Evolutionary conservation across 2,329 filamentous ascomycete species (phyloP).

Genomic region (Diaporthe caulivora): DNA sequence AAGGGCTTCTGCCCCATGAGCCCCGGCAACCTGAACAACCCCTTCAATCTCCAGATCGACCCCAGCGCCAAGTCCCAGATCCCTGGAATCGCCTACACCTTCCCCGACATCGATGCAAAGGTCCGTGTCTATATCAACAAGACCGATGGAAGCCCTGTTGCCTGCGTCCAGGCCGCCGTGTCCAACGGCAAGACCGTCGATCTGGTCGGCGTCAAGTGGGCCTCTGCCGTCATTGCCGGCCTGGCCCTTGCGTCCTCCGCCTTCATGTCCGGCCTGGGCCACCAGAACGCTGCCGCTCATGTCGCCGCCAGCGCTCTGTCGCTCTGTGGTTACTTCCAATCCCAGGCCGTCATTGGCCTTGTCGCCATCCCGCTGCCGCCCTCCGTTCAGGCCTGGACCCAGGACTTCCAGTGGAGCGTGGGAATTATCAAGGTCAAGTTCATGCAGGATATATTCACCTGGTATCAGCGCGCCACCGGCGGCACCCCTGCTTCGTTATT

Average conservation of each 20-base stretch:
- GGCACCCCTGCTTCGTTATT: constrained; percentile 81
- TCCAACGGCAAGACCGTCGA: constrained; percentile 89
- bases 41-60: constrained; percentile 72
- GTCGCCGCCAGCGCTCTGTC: constrained; percentile 87
- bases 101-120: constrained; percentile 85
- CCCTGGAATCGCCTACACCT: constrained; percentile 82
- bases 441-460: constrained; percentile 83
- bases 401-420: constrained; percentile 95
- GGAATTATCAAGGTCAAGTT: constrained; percentile 85
- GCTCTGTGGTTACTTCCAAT: constrained; percentile 88
- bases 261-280: constrained; percentile 83
- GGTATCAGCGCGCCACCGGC: constrained; percentile 89
- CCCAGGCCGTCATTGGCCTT: constrained; percentile 86
- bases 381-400: constrained; percentile 86
- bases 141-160: constrained; percentile 68
- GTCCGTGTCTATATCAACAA: constrained; percentile 81
- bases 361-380: constrained; percentile 81
- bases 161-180: constrained; percentile 83
- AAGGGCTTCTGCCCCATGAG: constrained; percentile 85
- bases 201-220: constrained; percentile 84
- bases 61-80: constrained; percentile 69
- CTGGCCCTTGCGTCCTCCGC: constrained; percentile 83
- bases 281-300: constrained; percentile 89
- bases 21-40: constrained; percentile 67
- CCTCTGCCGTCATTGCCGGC: constrained; percentile 81